Conservation (phyloP, 2,329 filamentous ascomycete genomes). For the Mycogone perniciosa region DNA sequence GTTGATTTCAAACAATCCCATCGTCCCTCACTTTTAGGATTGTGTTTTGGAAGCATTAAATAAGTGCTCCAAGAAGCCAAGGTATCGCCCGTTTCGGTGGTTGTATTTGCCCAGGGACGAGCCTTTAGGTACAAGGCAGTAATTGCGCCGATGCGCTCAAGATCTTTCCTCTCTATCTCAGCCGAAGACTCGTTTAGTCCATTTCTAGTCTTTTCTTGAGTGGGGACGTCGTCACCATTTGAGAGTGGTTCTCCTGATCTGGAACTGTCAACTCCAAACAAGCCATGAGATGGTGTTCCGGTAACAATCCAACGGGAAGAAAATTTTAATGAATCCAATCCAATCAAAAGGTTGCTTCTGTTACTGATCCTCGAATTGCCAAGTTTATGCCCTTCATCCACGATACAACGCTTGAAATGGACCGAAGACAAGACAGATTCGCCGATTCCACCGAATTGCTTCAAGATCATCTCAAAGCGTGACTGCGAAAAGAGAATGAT, state of each 20-base stretch:
- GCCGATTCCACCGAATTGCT: conserved; percentile 24
- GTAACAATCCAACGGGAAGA: conserved; percentile 84
- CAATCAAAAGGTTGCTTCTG: conserved; percentile 49
- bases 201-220: conserved; percentile 18
- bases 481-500: conserved; percentile 70
- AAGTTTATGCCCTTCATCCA: conserved; percentile 86
- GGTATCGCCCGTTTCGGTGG: conserved; percentile 46
- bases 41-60: conserved; percentile 54
- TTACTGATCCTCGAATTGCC: conserved; percentile 54
- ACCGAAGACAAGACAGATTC: conserved; percentile 60
- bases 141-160: conserved; percentile 61
- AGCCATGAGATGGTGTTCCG: conserved; percentile 78
- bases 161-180: conserved; percentile 53
- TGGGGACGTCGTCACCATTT: neutral
- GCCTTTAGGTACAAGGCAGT: conserved; percentile 66
- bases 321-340: conserved; percentile 50
- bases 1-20: conserved; percentile 59
- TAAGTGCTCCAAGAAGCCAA: conserved; percentile 67
- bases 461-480: conserved; percentile 59
- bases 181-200: conserved; percentile 27
- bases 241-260: neutral
- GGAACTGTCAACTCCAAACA: conserved; percentile 57
- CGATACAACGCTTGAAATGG: conserved; percentile 82
- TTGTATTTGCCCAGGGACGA: conserved; percentile 68
- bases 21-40: conserved; percentile 46